Evolutionary conservation across 768 basidiomycete species (phyloP), one percentile per base, ranked within the genome.

Genomic region (Zangia roseola): DNA sequence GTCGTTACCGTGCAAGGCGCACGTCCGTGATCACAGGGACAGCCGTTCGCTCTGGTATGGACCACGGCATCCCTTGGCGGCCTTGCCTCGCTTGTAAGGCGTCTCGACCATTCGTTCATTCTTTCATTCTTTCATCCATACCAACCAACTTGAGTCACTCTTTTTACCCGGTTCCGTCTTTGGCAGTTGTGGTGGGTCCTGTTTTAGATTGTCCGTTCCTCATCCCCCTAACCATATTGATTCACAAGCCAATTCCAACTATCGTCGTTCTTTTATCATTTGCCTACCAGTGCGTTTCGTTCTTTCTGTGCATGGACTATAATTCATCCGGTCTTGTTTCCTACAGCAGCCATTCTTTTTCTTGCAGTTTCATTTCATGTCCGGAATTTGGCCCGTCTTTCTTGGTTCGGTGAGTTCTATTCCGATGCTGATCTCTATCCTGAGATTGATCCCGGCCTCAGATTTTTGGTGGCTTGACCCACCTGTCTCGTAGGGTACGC

Each of bases 131-230:
- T 20, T 2, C 8, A 6, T 23, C 19, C 25, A 9, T 36, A 10
- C 23, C 6, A 34, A 28, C 50, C 55, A 48, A 57, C 50, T 57
- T 45, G 39, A 19, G 55, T 52, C 56, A 57, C 40, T 57, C 55
- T 0, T 57, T 57, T 46, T 4, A 6, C 8, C 12, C 10, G 10
- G 9, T 16, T 30, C 23, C 19, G 17, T 21, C 13, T 14, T 43
- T 21, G 24, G 40, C 33, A 39, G 23, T n/a, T 4, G 45, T 25
- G 47, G 54, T 57, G 16, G 21, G 49, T 40, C 10, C 33, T 8
- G 5, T 3, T 16, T 14, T 50, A n/a, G 5, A 24, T 24, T n/a
- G 16, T 23, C 3, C 37, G 12, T 28, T 16, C 16, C 35, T 12
- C 3, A 10, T 10, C 28, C 8, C 20, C n/a, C 46, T 45, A 30